A percentile compares a stretch with the other conserved stretches of the same genome.
phyloP scores from a whole-genome alignment of 805 yeast species.

The Wickerhamomyces hampshirensis region DNA sequence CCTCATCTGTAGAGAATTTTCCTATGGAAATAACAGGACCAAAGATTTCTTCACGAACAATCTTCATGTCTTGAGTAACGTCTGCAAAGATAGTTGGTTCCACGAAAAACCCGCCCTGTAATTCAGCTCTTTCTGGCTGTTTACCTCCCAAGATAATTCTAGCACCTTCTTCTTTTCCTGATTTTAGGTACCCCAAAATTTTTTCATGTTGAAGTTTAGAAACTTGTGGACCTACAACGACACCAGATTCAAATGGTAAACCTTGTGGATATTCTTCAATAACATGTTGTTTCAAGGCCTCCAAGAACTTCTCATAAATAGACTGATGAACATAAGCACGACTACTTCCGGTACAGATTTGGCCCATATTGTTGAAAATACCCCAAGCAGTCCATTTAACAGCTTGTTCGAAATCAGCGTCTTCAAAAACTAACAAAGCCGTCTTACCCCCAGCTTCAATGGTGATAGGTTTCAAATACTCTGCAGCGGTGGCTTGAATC shows the following conservation, averaged over 20 bases:
- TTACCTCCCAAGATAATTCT: slow-evolving; percentile 43
- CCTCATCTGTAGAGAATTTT: slow-evolving; percentile 39
- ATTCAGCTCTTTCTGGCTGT: slow-evolving; percentile 23
- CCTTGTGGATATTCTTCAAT: slow-evolving; percentile 37
- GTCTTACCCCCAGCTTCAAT: slow-evolving; percentile 53
- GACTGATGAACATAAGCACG: slow-evolving; percentile 53
- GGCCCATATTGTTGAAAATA: slow-evolving; percentile 58
- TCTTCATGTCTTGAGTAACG: slow-evolving; percentile 34
- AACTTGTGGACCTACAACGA: slow-evolving; percentile 51
- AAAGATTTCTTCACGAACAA: slow-evolving; percentile 45
- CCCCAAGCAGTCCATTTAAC: slow-evolving; percentile 50
- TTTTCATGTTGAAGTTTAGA: slow-evolving; percentile 45
- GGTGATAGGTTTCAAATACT: slow-evolving; percentile 42
- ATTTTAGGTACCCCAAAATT: slow-evolving; percentile 39
- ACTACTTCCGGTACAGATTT: slow-evolving; percentile 62
- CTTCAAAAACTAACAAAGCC: slow-evolving; percentile 42
- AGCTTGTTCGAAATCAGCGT: slow-evolving; percentile 43
- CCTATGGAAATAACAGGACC: slow-evolving; percentile 48
- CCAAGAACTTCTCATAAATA: slow-evolving; percentile 45
- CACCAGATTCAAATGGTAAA: slow-evolving; percentile 37
- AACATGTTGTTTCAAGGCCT: slow-evolving; percentile 32
- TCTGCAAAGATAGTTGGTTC: slow-evolving; percentile 47
- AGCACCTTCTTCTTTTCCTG: slow-evolving; percentile 52
- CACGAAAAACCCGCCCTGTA: slow-evolving; percentile 32
- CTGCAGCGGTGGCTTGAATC: slow-evolving; percentile 37